These are phyloP conservation scores for Hortiboletus rubellus DNA, from an alignment of 1,284 basidiomycete species.

Conservation along the genomic window DNA sequence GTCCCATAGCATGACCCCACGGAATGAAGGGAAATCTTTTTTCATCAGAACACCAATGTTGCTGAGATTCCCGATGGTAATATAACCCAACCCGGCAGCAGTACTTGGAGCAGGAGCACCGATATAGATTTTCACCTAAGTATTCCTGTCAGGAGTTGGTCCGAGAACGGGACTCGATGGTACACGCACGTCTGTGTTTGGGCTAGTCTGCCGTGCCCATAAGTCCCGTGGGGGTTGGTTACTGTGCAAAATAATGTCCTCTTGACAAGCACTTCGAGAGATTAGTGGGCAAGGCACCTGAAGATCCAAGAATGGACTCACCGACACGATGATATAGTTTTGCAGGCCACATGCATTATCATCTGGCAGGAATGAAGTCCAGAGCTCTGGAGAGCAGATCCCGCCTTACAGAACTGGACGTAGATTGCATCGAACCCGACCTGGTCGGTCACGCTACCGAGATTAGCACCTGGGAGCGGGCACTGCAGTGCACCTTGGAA, in stretches of 20 bases:
- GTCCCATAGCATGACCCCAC: slow-evolving; percentile 75
- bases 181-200: slow-evolving; percentile 48
- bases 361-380: slow-evolving; percentile 29
- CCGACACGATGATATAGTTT: slow-evolving; percentile 44
- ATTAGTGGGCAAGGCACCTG: neutral
- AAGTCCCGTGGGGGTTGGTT: slow-evolving; percentile 46
- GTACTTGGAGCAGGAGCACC: slow-evolving; percentile 56
- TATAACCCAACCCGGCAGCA: slow-evolving; percentile 54
- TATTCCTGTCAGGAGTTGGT: slow-evolving; percentile 4
- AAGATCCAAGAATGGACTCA: slow-evolving; percentile 21
- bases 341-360: slow-evolving; percentile 60
- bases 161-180: neutral
- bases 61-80: slow-evolving; percentile 47
- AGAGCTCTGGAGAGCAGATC: neutral
- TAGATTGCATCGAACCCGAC: slow-evolving; percentile 64
- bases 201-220: slow-evolving; percentile 61
- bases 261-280: neutral
- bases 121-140: slow-evolving; percentile 54
- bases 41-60: slow-evolving; percentile 56
- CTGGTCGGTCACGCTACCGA: slow-evolving; percentile 53
- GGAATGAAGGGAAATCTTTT: slow-evolving; percentile 65
- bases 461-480: slow-evolving; percentile 60
- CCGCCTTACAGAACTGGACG: slow-evolving; percentile 54
- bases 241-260: neutral
- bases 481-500: slow-evolving; percentile 54